Conservation (phyloP, 2,329 filamentous ascomycete genomes). For the Periconia digitata region DNA sequence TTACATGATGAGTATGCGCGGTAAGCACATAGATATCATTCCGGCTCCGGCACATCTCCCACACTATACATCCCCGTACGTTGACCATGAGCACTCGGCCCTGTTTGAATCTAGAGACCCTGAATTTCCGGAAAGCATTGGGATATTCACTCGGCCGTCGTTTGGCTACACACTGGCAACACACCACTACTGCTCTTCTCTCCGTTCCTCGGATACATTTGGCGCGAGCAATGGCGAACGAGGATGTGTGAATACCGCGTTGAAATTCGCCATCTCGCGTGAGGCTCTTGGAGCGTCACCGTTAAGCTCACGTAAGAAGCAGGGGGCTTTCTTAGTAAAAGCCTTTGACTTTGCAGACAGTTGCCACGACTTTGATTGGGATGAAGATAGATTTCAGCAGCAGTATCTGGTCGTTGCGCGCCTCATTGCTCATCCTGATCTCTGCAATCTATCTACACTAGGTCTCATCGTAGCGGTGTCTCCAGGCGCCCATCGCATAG, state of each 20-base stretch:
- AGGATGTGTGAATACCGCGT: conserved; percentile 15
- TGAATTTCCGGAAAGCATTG: too few relatives aligned
- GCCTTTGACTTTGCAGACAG: conserved; percentile 9
- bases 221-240: conserved; percentile 4
- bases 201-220: too few relatives aligned
- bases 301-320: background rate
- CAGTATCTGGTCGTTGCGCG: conserved; percentile 19
- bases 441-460: conserved; percentile 17
- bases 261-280: conserved; percentile 9
- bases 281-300: too few relatives aligned
- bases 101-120: too few relatives aligned
- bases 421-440: conserved; percentile 13
- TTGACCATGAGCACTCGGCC: too few relatives aligned
- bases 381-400: conserved; percentile 2
- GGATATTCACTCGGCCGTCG: background rate
- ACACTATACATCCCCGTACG: background rate
- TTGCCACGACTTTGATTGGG: conserved; percentile 12
- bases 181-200: conserved; percentile 6
- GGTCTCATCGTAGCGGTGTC: conserved; percentile 23
- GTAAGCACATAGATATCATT: conserved; percentile 6
- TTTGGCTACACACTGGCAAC: conserved; percentile 8
- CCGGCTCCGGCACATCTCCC: conserved; percentile 6
- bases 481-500: conserved; percentile 17
- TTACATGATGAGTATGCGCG: conserved; percentile 4
- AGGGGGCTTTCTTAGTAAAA: conserved; percentile 23